A percentile compares a stretch with the other conserved stretches of the same genome.
These are phyloP conservation scores for Cercospora sesami DNA, from an alignment of 2,329 filamentous ascomycete species.

Conservation along the genomic window DNA sequence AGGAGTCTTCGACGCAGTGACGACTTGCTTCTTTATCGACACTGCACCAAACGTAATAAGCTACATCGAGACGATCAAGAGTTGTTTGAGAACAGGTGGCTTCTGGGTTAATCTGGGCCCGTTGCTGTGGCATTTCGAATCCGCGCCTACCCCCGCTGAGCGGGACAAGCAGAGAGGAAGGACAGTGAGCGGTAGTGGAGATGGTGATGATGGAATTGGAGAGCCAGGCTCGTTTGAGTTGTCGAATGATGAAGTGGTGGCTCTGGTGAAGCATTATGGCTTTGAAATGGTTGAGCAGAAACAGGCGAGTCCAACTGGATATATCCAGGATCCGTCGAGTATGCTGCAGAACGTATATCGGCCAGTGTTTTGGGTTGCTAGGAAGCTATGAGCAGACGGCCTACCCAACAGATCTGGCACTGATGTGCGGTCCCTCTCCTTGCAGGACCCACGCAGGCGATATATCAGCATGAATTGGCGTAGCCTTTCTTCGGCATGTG, in stretches of 20 bases:
- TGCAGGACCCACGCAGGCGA: not conserved
- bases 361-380: conserved; percentile 81
- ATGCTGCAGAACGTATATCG: conserved; percentile 84
- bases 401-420: not conserved
- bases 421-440: not conserved
- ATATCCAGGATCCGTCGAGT: conserved; percentile 80
- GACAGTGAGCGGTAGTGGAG: conserved; percentile 1
- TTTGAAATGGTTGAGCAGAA: conserved; percentile 63
- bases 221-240: conserved; percentile 90
- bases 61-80: conserved; percentile 79
- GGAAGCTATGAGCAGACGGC: conserved; percentile 55
- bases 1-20: conserved; percentile 73
- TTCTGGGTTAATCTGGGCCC: conserved; percentile 89
- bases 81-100: conserved; percentile 75
- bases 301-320: conserved; percentile 65
- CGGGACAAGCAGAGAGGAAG: conserved; percentile 45
- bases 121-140: conserved; percentile 92
- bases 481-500: not conserved
- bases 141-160: conserved; percentile 57
- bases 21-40: conserved; percentile 93
- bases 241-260: conserved; percentile 81
- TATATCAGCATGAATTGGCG: not conserved
- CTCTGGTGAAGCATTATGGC: conserved; percentile 70
- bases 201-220: conserved; percentile 57
- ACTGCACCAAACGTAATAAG: conserved; percentile 90